Conservation (phyloP, 2,329 filamentous ascomycete species). For the Parastagonospora nodorum region DNA sequence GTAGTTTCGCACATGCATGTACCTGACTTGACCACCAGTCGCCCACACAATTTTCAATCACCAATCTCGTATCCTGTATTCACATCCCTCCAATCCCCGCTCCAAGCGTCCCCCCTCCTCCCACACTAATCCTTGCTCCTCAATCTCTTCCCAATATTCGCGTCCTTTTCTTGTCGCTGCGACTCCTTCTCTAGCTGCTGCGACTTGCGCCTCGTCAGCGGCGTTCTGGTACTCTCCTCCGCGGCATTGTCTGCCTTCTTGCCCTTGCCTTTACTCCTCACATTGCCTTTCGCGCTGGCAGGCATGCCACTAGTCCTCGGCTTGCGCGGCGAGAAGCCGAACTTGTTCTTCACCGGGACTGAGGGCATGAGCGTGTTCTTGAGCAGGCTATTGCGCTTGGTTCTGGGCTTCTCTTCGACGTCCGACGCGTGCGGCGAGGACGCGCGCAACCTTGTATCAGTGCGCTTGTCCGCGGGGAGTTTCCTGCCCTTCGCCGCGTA, state of each 20-base stretch:
- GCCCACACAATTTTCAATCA: background rate
- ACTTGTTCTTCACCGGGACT: conserved; percentile 2
- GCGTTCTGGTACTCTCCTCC: conserved; percentile 5
- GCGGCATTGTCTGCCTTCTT: conserved; percentile 1
- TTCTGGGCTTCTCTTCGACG: too few species aligned
- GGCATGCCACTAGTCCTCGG: background rate
- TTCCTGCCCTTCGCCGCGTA: too few species aligned
- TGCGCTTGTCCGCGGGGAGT: too few species aligned
- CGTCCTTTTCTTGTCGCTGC: conserved; percentile 6
- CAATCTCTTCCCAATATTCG: conserved; percentile 16
- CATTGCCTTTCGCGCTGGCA: background rate
- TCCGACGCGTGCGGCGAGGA: too few species aligned
- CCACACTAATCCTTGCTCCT: conserved; percentile 6
- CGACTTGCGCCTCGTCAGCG: too few species aligned
- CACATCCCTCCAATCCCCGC: background rate
- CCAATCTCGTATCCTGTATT: background rate
- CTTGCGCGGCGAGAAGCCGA: conserved; percentile 3
- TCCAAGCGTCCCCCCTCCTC: background rate
- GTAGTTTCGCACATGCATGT: background rate
- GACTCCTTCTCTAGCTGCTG: too few species aligned
- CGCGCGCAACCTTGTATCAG: too few species aligned
- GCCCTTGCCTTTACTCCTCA: background rate
- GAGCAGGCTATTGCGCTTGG: too few species aligned
- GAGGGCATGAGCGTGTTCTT: too few species aligned
- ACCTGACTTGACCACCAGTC: background rate